Conservation (phyloP, 2,329 filamentous ascomycete species). For the Fusarium sulawesiense region DNA sequence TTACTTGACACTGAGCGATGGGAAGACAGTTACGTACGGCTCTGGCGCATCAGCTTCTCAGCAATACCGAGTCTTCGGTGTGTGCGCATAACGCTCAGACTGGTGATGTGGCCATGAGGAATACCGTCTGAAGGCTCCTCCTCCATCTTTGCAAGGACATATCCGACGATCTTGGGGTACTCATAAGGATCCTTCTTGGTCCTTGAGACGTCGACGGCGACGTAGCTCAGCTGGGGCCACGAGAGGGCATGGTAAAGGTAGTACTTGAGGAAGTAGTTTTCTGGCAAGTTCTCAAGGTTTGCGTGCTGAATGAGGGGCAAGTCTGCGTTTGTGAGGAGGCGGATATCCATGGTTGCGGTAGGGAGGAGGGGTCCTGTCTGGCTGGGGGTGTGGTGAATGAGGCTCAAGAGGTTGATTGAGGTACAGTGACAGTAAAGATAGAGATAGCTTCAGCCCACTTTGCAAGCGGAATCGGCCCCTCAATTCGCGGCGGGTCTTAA, state of each 20-base stretch:
- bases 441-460: constrained; percentile 33
- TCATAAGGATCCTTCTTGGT: constrained; percentile 82
- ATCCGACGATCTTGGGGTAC: constrained; percentile 97
- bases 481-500: constrained; percentile 19
- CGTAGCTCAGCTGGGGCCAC: constrained; percentile 97
- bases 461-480: constrained; percentile 28
- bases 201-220: constrained; percentile 90
- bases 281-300: constrained; percentile 98
- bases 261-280: constrained; percentile 99
- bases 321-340: constrained; percentile 83
- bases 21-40: constrained; percentile 69
- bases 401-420: constrained; percentile 18
- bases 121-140: constrained; percentile 93
- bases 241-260: constrained; percentile 99
- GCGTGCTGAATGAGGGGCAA: constrained; percentile 95
- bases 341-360: constrained; percentile 81
- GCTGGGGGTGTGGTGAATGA: constrained; percentile 1
- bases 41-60: constrained; percentile 97
- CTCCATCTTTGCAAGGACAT: constrained; percentile 99
- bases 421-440: constrained; percentile 3
- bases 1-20: too few relatives aligned
- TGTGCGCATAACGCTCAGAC: constrained; percentile 94
- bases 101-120: constrained; percentile 96
- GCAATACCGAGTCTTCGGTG: constrained; percentile 91
- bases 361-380: neutral